Percentiles rank a stretch among this genome's conserved stretches.
These are phyloP conservation scores for Mycena capillaripes DNA, from an alignment of 768 basidiomycete genomes.

Conservation along the genomic window DNA sequence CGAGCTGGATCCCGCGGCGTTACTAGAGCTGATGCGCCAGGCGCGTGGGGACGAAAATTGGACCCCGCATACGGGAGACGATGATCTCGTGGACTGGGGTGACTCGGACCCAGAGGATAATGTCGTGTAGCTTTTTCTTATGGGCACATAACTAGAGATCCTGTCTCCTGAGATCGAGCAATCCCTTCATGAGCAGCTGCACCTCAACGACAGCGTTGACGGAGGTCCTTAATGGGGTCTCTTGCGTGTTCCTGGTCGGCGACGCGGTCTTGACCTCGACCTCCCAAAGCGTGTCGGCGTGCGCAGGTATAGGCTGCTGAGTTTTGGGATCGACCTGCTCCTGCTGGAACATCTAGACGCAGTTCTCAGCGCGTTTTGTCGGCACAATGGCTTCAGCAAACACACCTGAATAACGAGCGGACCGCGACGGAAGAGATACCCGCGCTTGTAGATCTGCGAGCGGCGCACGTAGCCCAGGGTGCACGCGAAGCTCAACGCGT, in stretches of 20 bases:
- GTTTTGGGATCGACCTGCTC: constrained; percentile 80
- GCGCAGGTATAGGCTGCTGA: constrained; percentile 82
- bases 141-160: constrained; percentile 61
- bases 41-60: constrained; percentile 45
- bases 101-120: constrained; percentile 51
- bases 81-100: constrained; percentile 65
- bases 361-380: neutral
- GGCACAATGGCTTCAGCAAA: neutral
- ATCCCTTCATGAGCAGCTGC: constrained; percentile 85
- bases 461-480: constrained; percentile 84
- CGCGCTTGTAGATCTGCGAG: constrained; percentile 86
- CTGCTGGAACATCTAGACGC: constrained; percentile 47
- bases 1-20: constrained; percentile 50
- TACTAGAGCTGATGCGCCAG: constrained; percentile 53
- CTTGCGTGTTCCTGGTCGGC: constrained; percentile 84
- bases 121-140: constrained; percentile 7
- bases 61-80: constrained; percentile 39
- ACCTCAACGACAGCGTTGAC: constrained; percentile 86
- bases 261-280: constrained; percentile 89
- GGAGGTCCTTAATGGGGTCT: constrained; percentile 77
- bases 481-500: constrained; percentile 85
- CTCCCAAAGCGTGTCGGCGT: constrained; percentile 87
- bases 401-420: constrained; percentile 66
- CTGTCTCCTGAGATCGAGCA: constrained; percentile 47
- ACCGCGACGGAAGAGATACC: constrained; percentile 83